Base-by-base conservation (phyloP, 345 rosid species). In the Xanthoceras sorbifolium region DNA sequence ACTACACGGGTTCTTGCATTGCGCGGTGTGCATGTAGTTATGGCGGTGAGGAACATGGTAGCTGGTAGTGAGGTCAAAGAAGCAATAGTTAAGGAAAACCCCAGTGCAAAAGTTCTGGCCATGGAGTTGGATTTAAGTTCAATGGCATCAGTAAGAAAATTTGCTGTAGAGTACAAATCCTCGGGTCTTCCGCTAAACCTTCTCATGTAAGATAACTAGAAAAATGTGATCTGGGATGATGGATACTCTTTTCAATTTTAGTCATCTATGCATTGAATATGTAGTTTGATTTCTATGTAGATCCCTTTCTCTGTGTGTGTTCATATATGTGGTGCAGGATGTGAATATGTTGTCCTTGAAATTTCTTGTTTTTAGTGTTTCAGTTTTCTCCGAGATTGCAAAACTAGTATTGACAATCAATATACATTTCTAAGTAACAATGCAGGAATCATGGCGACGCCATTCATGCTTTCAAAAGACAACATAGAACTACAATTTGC, bases 101-200 rank as follows among this genome's bases (percentile, higher is more conserved):
- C 89, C 25, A 42, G 61, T 23, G 86, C 86, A 3, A 81, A 81
- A 52, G 28, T 81, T 26, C 73, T 65, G 59, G 73, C 83, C 64
- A 83, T 79, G 86, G 88, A 79, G 64, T 74, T 86, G 72, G 83
- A 84, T 71, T 74, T 85, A 31, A 76, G 77, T 70, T 80, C 82
- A 40, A 32, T 82, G 42, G 77, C 73, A 67, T 85, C 84, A 22
- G 82, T 82, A 12, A 75, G 74, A 57, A 86, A 85, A 67, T 84
- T 87, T 76, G 88, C 87, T 50, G 75, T 85, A 63, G 84, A 80
- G 15, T 86, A 67, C 80, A 77, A 76, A 44, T 76, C 86, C 59
- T 78, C 71, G 32, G 76, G 81, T 67, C 86, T 79, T 70, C 86
- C 90, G 0, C 80, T 89, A 57, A 85, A 89, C 83, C 68, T 86